phyloP scores from a whole-genome alignment of 495 filamentous ascomycete genomes.

The Daldinia grandis region DNA sequence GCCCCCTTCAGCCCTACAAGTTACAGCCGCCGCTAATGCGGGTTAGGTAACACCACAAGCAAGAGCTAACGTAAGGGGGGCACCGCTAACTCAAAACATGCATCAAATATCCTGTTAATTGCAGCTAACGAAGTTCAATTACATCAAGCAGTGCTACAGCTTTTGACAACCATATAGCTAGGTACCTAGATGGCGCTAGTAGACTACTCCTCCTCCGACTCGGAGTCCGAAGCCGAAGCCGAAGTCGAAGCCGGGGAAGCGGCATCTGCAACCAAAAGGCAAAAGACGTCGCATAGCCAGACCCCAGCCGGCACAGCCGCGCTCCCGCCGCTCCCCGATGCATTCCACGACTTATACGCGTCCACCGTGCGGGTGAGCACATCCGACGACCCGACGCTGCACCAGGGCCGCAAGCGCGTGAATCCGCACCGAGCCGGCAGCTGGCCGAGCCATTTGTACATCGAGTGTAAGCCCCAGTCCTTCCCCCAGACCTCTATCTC shows the following conservation, averaged over 20 bases:
- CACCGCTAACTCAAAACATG: not conserved
- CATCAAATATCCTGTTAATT: not conserved
- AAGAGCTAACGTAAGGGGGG: not conserved
- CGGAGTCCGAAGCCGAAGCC: conserved; percentile 59
- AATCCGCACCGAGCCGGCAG: conserved; percentile 87
- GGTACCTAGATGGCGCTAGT: conserved; percentile 69
- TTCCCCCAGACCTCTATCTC: too few relatives aligned
- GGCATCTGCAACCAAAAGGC: conserved; percentile 28
- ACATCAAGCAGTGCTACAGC: not conserved
- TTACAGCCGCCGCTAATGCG: conserved; percentile 11
- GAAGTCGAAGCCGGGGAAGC: conserved; percentile 48
- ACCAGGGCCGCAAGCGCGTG: conserved; percentile 81
- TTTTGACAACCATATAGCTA: conserved; percentile 15
- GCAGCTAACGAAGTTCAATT: not conserved
- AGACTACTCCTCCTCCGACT: conserved; percentile 71
- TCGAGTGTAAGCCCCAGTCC: conserved; percentile 88
- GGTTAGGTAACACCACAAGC: conserved; percentile 11
- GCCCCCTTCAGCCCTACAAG: conserved; percentile 28
- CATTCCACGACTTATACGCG: conserved; percentile 93
- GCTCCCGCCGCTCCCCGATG: conserved; percentile 81
- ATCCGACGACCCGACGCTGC: conserved; percentile 81
- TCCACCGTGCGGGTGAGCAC: conserved; percentile 75
- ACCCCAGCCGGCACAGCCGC: conserved; percentile 31
- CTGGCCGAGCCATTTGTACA: conserved; percentile 92
- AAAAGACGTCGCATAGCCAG: conserved; percentile 39